Conservation (phyloP, 495 filamentous ascomycete species). For the Penicillium egyptiacum region DNA sequence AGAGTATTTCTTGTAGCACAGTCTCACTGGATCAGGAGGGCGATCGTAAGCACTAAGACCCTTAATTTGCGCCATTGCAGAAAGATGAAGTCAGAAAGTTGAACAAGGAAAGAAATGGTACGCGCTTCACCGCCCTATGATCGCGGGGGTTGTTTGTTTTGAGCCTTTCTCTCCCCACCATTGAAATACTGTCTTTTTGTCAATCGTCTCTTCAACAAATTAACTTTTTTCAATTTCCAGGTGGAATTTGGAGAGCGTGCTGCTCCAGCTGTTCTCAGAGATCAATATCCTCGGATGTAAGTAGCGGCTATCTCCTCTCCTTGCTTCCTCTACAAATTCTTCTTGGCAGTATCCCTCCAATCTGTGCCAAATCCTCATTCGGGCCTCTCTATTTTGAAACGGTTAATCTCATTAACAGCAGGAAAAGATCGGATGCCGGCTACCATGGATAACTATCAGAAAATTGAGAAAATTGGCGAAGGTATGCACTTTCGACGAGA, state of each 20-base stretch:
- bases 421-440: constrained; percentile 6
- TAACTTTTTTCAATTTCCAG: background rate
- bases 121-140: constrained; percentile 38
- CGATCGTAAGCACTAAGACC: constrained; percentile 67
- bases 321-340: constrained; percentile 20
- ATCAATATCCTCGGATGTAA: constrained; percentile 7
- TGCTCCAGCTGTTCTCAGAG: constrained; percentile 8
- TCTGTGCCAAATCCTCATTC: constrained; percentile 9
- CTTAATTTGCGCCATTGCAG: constrained; percentile 41
- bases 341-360: constrained; percentile 20
- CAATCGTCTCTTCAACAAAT: constrained; percentile 33
- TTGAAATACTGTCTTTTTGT: constrained; percentile 15
- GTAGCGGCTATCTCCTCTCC: constrained; percentile 9
- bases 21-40: constrained; percentile 63
- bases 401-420: constrained; percentile 12
- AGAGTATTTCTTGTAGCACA: constrained; percentile 65
- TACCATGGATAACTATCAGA: constrained; percentile 98
- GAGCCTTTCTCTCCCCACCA: constrained; percentile 33
- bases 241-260: constrained; percentile 5
- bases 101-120: constrained; percentile 14
- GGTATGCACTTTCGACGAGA: constrained; percentile 51
- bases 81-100: background rate
- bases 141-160: constrained; percentile 40
- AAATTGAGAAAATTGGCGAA: constrained; percentile 99
- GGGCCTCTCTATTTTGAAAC: background rate